Evolutionary conservation across 2,329 filamentous ascomycete genomes (phyloP).

Genomic region (Pyricularia grisea): DNA sequence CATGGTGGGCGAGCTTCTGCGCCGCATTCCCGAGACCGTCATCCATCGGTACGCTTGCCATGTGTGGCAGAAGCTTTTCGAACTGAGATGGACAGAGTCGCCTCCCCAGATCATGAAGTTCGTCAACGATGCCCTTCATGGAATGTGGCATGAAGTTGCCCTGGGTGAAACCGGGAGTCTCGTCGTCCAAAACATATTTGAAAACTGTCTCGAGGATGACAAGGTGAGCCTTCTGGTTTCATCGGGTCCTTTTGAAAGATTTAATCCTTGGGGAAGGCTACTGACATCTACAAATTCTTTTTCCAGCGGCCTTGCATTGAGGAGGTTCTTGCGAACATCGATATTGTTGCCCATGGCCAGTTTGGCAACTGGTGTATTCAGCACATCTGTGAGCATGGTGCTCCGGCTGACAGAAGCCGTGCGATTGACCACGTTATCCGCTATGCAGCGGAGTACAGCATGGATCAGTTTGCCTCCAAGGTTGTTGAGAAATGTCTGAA

Average conservation of each 20-base stretch:
- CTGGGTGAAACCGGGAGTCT: slow-evolving; percentile 94
- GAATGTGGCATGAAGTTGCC: slow-evolving; percentile 99
- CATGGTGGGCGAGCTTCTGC: slow-evolving; percentile 97
- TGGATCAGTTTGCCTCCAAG: slow-evolving; percentile 98
- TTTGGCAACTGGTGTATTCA: slow-evolving; percentile 99
- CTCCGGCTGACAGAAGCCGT: slow-evolving; percentile 79
- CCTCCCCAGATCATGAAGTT: slow-evolving; percentile 98
- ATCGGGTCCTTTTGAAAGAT: slow-evolving; percentile 6
- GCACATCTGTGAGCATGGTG: slow-evolving; percentile 95
- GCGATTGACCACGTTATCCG: slow-evolving; percentile 93
- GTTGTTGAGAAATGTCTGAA: slow-evolving; percentile 99
- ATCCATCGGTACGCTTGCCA: slow-evolving; percentile 98
- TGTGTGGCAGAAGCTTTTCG: slow-evolving; percentile 99
- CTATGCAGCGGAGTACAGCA: slow-evolving; percentile 92
- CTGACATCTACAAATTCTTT: neutral
- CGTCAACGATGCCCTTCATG: slow-evolving; percentile 87
- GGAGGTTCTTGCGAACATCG: slow-evolving; percentile 89
- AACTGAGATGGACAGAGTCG: slow-evolving; percentile 88
- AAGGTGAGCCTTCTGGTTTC: slow-evolving; percentile 52
- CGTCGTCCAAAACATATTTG: slow-evolving; percentile 98
- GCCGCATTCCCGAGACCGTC: slow-evolving; percentile 92
- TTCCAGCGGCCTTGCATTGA: slow-evolving; percentile 86
- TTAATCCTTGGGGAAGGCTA: neutral
- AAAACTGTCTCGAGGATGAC: slow-evolving; percentile 97
- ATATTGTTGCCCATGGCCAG: slow-evolving; percentile 92